These are phyloP conservation scores for Rugosomyces carneus DNA, from an alignment of 1,284 basidiomycete species.

Conservation along the genomic window DNA sequence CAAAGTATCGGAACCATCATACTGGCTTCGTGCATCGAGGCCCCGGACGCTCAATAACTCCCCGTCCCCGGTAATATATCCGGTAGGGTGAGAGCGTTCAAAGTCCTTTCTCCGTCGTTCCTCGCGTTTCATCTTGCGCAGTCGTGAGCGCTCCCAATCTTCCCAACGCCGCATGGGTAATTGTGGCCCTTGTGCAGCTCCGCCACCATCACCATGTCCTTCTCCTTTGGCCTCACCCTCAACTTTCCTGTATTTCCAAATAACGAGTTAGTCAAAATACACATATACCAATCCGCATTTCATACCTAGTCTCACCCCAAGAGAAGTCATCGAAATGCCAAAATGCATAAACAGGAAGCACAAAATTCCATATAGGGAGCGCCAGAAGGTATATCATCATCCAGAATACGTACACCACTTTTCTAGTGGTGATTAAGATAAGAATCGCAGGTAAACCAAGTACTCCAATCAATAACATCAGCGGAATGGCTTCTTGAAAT, in stretches of 20 bases:
- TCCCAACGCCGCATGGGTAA: constrained; percentile 96
- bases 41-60: constrained; percentile 49
- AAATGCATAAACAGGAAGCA: constrained; percentile 92
- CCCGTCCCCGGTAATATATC: constrained; percentile 58
- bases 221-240: constrained; percentile 80
- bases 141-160: constrained; percentile 97
- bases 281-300: constrained; percentile 12
- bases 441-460: constrained; percentile 91
- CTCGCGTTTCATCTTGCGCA: constrained; percentile 88
- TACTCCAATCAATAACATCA: constrained; percentile 85
- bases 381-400: constrained; percentile 94
- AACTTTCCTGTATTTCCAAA: constrained; percentile 66
- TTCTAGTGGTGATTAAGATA: constrained; percentile 91
- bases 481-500: constrained; percentile 92
- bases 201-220: constrained; percentile 68
- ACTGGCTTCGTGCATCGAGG: constrained; percentile 51
- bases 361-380: constrained; percentile 93
- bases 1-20: constrained; percentile 68
- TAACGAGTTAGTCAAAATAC: constrained; percentile 13
- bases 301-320: constrained; percentile 94
- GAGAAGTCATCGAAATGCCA: constrained; percentile 99
- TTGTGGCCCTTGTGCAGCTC: constrained; percentile 48
- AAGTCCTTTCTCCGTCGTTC: constrained; percentile 79
- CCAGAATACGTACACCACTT: constrained; percentile 96
- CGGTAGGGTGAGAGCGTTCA: constrained; percentile 65